Evolutionary conservation across 75 land plant species (phyloP), one percentile per base, ranked within the genome.

Genomic region (Chamaecyparis obtusa): DNA sequence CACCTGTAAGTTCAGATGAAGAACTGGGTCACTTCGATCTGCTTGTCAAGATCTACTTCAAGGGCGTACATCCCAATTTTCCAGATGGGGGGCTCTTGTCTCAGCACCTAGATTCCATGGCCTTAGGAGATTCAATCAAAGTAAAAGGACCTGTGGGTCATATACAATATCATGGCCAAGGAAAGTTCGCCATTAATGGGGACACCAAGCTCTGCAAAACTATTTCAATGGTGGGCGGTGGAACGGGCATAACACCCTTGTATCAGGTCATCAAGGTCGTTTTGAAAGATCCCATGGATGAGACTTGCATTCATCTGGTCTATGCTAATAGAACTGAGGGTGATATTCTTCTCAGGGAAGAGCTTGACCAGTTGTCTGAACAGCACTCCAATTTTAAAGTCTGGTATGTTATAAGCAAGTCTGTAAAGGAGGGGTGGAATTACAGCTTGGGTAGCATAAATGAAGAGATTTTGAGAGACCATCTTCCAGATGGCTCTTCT

Each of bases 221-320:
- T 86, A 89, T 97, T 7, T 93, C 94, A 14, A 98, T 98, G 99
- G 55, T 98, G 2, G 99, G 99, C 0, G 99, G 99, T 0, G 99
- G 99, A 9, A 96, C 96, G 1, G 99, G 99, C 8, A 98, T 98
- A 79, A 98, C 99, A 5, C 99, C 99, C 14, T 86, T 97, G 39
- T 98, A 94, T 77, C 99, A 98, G 75, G 89, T 97, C 37, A 92
- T 94, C 76, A 95, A 93, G 87, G 96, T 96, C 6, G 79, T 96
- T 33, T 57, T 98, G 16, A 88, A 83, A 79, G 96, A 98, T 85
- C 94, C 96, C 0, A 92, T 91, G 71, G 99, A 98, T 83, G 81
- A 83, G 19, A 98, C 99, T 0, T 90, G 94, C 87, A 91, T 98
- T 84, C 83, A 54, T 64, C 90, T 98, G 51, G 93, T 98, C 6